These are phyloP conservation scores for Starmerella bombi DNA, from an alignment of 805 yeast genomes.

Conservation along the genomic window DNA sequence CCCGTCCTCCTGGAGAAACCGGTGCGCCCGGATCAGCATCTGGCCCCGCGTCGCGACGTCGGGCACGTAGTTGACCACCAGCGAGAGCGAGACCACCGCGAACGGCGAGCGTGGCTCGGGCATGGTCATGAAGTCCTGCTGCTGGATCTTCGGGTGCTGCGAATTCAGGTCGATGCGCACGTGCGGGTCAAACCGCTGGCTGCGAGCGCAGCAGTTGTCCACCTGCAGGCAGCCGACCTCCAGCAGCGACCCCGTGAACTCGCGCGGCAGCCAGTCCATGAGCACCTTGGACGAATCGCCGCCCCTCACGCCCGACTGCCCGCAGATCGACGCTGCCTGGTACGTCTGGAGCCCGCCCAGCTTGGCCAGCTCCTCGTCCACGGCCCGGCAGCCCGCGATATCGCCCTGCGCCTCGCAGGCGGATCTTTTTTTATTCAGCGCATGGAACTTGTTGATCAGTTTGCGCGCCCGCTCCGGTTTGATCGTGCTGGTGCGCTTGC, in stretches of 20 bases:
- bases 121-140: constrained; percentile 77
- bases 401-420: constrained; percentile 18
- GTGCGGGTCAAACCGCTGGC: constrained; percentile 40
- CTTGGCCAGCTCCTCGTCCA: constrained; percentile 47
- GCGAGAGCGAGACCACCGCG: constrained; percentile 62
- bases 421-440: constrained; percentile 38
- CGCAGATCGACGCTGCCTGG: constrained; percentile 74
- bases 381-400: constrained; percentile 34
- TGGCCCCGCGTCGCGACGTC: constrained; percentile 55
- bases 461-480: constrained; percentile 58
- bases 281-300: constrained; percentile 82
- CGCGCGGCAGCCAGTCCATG: constrained; percentile 49
- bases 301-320: constrained; percentile 67
- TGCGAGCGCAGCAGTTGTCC: constrained; percentile 50
- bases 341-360: constrained; percentile 70
- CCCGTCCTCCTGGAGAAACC: constrained; percentile 35
- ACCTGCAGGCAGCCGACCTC: constrained; percentile 78
- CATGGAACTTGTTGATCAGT: constrained; percentile 66
- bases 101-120: constrained; percentile 41
- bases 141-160: constrained; percentile 53
- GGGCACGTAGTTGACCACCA: constrained; percentile 83
- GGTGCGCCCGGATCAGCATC: constrained; percentile 51
- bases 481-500: constrained; percentile 33
- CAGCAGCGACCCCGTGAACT: constrained; percentile 33
- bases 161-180: constrained; percentile 68